Evolutionary conservation across 495 filamentous ascomycete species (phyloP), one percentile per base, ranked within the genome.

Genomic region (Trichoderma gamsii): DNA sequence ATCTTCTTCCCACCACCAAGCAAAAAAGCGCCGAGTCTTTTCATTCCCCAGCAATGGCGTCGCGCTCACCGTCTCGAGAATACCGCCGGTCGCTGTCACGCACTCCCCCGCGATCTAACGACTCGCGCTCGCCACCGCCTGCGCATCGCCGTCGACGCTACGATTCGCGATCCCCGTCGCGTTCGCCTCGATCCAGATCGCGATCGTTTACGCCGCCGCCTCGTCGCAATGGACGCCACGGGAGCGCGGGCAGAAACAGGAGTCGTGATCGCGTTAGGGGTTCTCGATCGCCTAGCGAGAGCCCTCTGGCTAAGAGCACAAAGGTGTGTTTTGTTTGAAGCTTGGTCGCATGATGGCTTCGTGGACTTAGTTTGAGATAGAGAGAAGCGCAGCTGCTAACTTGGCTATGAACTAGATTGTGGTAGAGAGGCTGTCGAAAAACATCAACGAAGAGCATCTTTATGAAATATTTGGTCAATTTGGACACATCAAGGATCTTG

Each of bases 391-490:
- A 67, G 18, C 75, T 68, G 41, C 49, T 29, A 29, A 32, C 66
- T 63, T 15, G 65, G 41, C 43, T 25, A 23, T 67, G 4, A 72
- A 32, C 4, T 15, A 98, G 92, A 93, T 99, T 69, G 92, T 98
- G 18, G 89, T 98, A 41, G 96, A 99, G 79, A 96, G 95, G 74
- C 84, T 99, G 72, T 96, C 94, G 5, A 97, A 96, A 74, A 99
- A 97, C 75, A 88, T 99, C 71, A 93, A 90, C 65, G 92, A 92
- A 71, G 84, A 83, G 32, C 94, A 98, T 74, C 82, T 99, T 9
- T 84, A 85, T 49, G 95, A 99, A 72, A 97, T 99, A 65, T 99
- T 99, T 75, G 89, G 90, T 21, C 82, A 84, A 49, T 99, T 94
- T 78, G 95, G 95, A 41, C 82, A 86, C 9, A 97, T 99, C 69